These are phyloP conservation scores for Backusella parvicylindrica DNA, from an alignment of 192 early-diverging fungal species.

Conservation along the genomic window DNA sequence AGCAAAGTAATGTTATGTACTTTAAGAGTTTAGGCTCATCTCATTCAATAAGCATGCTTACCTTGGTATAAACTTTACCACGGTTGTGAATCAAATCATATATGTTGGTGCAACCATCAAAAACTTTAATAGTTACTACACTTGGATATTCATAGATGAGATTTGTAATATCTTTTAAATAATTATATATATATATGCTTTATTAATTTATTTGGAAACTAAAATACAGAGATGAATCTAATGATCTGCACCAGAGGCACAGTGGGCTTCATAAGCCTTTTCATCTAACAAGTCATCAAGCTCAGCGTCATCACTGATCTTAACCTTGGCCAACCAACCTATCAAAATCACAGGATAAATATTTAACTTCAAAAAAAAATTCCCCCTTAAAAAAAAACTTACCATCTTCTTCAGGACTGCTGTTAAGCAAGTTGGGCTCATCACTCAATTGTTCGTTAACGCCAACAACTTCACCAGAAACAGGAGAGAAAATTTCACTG, in stretches of 20 bases:
- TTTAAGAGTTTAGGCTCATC: no score
- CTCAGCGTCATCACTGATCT: constrained; percentile 64
- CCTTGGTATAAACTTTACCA: neutral
- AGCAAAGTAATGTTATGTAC: neutral
- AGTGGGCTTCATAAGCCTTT: constrained; percentile 60
- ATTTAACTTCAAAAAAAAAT: neutral
- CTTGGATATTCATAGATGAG: neutral
- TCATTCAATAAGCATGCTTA: neutral
- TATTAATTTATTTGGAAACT: neutral
- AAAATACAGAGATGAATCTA: constrained; percentile 12
- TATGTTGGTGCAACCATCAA: neutral
- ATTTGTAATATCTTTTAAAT: neutral
- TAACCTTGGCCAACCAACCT: constrained; percentile 95
- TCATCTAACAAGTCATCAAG: constrained; percentile 72
- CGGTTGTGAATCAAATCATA: neutral
- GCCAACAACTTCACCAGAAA: constrained; percentile 78
- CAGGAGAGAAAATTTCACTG: constrained; percentile 86
- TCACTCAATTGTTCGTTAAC: constrained; percentile 64
- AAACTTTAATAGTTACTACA: neutral
- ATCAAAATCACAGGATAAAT: constrained; percentile 8
- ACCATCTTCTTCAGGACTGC: constrained; percentile 72
- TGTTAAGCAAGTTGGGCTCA: constrained; percentile 78
- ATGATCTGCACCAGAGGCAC: constrained; percentile 32
- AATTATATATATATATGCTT: constrained; percentile 2
- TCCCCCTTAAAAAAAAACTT: constrained; percentile 7